Base-by-base conservation (phyloP, 2,329 filamentous ascomycete species). In the Ophiostoma fasciatum region DNA sequence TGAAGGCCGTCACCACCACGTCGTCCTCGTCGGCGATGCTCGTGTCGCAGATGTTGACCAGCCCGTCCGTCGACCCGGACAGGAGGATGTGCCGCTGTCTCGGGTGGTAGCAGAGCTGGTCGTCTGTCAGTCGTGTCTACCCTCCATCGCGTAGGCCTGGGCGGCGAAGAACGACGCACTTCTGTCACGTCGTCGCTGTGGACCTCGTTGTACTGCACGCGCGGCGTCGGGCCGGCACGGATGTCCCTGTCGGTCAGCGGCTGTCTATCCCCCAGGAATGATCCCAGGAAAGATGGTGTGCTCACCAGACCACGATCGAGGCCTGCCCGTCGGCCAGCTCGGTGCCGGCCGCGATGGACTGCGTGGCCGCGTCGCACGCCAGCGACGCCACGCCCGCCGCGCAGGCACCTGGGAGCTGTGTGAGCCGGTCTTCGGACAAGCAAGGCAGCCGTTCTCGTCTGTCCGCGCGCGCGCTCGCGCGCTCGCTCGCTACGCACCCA, bases 21-120 rank as follows among this genome's bases (percentile, higher is more conserved):
- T 88, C 82, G 50, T 88, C 82, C 55, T 88, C 82, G 46, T 82
- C 78, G 14, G 63, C 57, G 39, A 82, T 66, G 32, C 66, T 64
- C 14, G 72, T 78, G 57, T 90, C 77, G 56, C 79, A 82, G 31
- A 88, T 62, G 49, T 81, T 85, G 48, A 88, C 68, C 1, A 88
- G 68, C 7, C 81, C 81, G 55, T 90, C 82, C 12, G 81, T 88
- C 26, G 79, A 83, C 29, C 79, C 80, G 1, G 80, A 83, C 10
- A 88, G 63, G 6, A 88, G 66, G 13, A 81, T 60, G 30, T 68
- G 63, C 1, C 70, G 1, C 70, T 63, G 33, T 69, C 60, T 3
- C 0, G 76, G 74, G 53, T 82, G 75, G 48, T 76, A 74, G 49
- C 65, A 61, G 2, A 77, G 56, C 62, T 74, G 25, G 3, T 15